Conservation (phyloP, 306 rosid genomes). For the Hippophae tibetana region DNA sequence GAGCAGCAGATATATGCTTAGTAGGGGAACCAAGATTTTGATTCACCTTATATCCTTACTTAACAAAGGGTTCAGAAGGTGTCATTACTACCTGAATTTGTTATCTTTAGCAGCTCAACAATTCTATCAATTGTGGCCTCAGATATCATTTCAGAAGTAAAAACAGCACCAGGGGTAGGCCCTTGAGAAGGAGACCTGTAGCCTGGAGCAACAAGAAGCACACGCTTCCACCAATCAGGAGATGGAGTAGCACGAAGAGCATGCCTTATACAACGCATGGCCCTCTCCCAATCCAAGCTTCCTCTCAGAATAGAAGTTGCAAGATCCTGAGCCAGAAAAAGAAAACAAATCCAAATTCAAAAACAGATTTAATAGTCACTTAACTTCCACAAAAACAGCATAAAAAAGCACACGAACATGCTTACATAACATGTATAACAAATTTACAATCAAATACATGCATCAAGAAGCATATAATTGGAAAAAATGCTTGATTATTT, state of each 20-base stretch:
- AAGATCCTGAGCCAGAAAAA: slow-evolving; percentile 54
- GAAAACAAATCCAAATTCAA: slow-evolving; percentile 15
- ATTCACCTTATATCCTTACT: too few relatives aligned
- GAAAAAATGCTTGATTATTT: too few relatives aligned
- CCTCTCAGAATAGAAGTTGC: slow-evolving; percentile 81
- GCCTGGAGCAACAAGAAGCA: slow-evolving; percentile 77
- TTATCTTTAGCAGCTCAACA: slow-evolving; percentile 72
- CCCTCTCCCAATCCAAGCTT: slow-evolving; percentile 98
- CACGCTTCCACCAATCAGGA: slow-evolving; percentile 99
- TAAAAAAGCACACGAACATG: too few relatives aligned
- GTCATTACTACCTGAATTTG: slow-evolving; percentile 71
- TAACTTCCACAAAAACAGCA: background rate
- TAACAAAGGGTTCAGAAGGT: slow-evolving; percentile 1
- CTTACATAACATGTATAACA: too few relatives aligned
- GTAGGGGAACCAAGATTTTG: too few relatives aligned
- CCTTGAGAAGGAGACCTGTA: slow-evolving; percentile 65
- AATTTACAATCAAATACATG: too few relatives aligned
- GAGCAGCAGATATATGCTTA: too few relatives aligned
- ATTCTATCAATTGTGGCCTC: slow-evolving; percentile 92
- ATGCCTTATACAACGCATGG: slow-evolving; percentile 88
- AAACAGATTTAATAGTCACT: slow-evolving; percentile 3
- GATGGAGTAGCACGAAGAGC: slow-evolving; percentile 91
- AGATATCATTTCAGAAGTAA: slow-evolving; percentile 88
- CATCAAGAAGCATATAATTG: too few relatives aligned
- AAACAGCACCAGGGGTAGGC: slow-evolving; percentile 85